These are phyloP conservation scores for Trichoderma sp. DNA, from an alignment of 2,329 filamentous ascomycete genomes.

Conservation along the genomic window DNA sequence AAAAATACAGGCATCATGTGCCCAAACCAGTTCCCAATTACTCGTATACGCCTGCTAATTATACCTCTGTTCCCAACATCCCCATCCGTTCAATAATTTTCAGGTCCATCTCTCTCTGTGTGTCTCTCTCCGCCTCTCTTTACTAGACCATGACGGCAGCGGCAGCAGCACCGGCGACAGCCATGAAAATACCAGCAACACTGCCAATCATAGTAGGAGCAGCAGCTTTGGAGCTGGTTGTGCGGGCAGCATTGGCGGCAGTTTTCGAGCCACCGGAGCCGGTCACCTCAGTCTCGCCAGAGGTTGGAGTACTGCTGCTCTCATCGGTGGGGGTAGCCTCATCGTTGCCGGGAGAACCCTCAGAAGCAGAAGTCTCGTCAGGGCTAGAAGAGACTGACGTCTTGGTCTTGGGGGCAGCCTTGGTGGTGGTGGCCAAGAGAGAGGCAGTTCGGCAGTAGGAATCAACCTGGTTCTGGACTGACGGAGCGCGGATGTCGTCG, in stretches of 20 bases:
- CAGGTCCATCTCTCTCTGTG: not conserved
- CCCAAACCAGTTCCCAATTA: conserved; percentile 15
- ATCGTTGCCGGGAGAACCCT: conserved; percentile 31
- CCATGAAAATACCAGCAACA: conserved; percentile 40
- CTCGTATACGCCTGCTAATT: conserved; percentile 6
- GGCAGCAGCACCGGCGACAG: conserved; percentile 43
- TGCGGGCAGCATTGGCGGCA: not conserved
- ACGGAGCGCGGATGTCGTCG: conserved; percentile 44
- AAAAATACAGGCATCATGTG: conserved; percentile 22
- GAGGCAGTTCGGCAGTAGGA: conserved; percentile 51
- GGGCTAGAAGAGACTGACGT: conserved; percentile 31
- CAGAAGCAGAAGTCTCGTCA: conserved; percentile 25
- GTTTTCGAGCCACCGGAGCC: conserved; percentile 16
- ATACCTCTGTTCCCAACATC: not conserved
- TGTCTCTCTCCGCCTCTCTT: too few species aligned
- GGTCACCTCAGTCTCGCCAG: conserved; percentile 20
- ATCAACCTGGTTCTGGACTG: conserved; percentile 42
- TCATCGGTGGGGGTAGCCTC: conserved; percentile 27
- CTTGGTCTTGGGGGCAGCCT: conserved; percentile 31
- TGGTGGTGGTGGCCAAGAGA: conserved; percentile 43
- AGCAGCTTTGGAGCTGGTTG: conserved; percentile 11
- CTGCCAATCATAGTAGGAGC: conserved; percentile 38
- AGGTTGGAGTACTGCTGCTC: not conserved
- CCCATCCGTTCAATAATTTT: conserved; percentile 7
- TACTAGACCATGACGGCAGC: conserved; percentile 41